Evolutionary conservation across 75 land plant species (phyloP), one percentile per base, ranked within the genome.

Genomic region (Picea glauca): DNA sequence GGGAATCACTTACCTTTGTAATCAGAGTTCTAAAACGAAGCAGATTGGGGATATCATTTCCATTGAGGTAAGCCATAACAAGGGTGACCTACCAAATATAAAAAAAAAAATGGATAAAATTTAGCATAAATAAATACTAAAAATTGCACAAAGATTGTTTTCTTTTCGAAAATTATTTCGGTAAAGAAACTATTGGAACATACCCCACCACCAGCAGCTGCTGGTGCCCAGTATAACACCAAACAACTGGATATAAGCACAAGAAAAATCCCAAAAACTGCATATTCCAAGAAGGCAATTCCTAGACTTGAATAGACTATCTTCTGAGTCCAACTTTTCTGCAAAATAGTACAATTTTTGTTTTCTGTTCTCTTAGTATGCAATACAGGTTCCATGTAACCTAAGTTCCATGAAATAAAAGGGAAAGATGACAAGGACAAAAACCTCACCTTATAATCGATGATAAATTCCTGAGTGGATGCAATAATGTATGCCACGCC

Each of bases 171-270:
- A 62, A 38, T 23, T 35, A 23, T 26, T 9, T 3, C 74, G 43
- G 13, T 8, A 70, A 7, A 43, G 43, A 40, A 5, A 40, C 43
- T 40, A 40, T 40, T 40, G 43, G 56, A 9, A 76, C 86, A 31
- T 85, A 85, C 87, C 80, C 87, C 87, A 62, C 87, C 87, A 83
- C 85, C 85, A 74, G 87, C 87, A 75, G 87, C 87, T 40, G 87
- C 85, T 56, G 87, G 87, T 76, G 85, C 87, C 86, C 87, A 85
- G 58, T 78, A 84, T 17, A 85, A 64, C 13, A 85, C 87, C 43
- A 85, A 66, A 74, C 85, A 83, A 76, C 86, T 86, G 60, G 87
- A 83, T 32, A 86, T 50, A 20, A 77, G 46, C 40, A 86, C 86
- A 20, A 86, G 35, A 13, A 77, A 46, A 60, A 83, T 72, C 23